These are phyloP conservation scores for Saccharomyces eubayanus DNA, from an alignment of 805 yeast genomes.

Conservation along the genomic window DNA sequence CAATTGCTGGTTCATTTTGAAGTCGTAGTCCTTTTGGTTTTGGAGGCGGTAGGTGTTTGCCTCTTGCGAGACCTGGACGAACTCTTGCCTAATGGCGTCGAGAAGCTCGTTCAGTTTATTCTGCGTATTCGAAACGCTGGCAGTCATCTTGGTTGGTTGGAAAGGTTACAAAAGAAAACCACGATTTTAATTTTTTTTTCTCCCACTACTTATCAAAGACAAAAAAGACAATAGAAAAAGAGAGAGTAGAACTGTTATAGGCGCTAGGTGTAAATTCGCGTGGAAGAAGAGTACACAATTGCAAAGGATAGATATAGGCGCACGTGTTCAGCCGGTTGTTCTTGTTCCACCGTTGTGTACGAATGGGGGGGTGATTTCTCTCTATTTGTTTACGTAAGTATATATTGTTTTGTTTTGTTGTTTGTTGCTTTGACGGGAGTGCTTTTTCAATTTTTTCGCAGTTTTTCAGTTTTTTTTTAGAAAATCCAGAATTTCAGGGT, in stretches of 20 bases:
- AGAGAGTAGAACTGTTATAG: not conserved
- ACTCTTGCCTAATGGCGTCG: constrained; percentile 89
- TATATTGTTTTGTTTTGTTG: not conserved
- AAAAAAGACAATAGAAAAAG: not conserved
- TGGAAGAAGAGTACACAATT: not conserved
- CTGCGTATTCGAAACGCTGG: constrained; percentile 20
- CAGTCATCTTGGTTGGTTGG: constrained; percentile 9
- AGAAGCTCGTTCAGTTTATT: constrained; percentile 62
- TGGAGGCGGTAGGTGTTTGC: constrained; percentile 80
- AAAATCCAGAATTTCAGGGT: not conserved
- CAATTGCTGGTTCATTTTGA: constrained; percentile 83
- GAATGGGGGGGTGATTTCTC: not conserved
- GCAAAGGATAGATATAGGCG: not conserved
- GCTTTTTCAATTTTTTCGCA: not conserved
- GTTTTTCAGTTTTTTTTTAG: not conserved
- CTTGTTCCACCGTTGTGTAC: not conserved
- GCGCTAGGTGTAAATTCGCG: not conserved
- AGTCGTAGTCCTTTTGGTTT: constrained; percentile 79
- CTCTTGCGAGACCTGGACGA: constrained; percentile 74
- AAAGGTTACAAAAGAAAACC: not conserved
- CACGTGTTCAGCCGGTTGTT: not conserved
- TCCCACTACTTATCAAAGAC: not conserved
- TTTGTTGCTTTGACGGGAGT: not conserved
- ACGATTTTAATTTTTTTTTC: not conserved
- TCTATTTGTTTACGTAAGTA: not conserved